These are phyloP conservation scores for Ceratonia siliqua DNA, from an alignment of 306 rosid species.

Conservation along the genomic window DNA sequence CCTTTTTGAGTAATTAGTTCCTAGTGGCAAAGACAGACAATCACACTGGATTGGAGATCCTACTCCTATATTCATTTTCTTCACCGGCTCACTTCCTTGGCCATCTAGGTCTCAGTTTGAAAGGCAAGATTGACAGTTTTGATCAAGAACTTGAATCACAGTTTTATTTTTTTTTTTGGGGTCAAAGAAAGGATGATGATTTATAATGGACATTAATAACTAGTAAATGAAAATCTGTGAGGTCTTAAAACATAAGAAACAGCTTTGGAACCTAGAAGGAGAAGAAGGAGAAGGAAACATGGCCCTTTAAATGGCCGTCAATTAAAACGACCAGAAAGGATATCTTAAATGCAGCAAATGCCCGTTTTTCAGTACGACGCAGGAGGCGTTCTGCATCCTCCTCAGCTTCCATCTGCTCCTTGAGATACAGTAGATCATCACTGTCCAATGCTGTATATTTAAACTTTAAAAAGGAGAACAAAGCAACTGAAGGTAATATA, in stretches of 20 bases:
- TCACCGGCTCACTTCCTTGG: not conserved
- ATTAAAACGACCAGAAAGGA: conserved; percentile 49
- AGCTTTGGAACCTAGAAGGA: not conserved
- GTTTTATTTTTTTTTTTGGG: not conserved
- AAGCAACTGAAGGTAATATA: conserved; percentile 36
- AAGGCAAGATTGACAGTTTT: conserved; percentile 8
- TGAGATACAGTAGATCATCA: conserved; percentile 95
- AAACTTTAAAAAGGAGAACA: conserved; percentile 47
- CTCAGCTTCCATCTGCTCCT: conserved; percentile 99
- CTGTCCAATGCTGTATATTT: conserved; percentile 95
- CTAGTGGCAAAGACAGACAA: not conserved
- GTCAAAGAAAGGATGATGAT: not conserved
- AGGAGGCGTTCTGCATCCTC: conserved; percentile 99
- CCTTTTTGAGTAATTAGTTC: not conserved
- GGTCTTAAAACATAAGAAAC: not conserved
- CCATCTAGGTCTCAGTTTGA: not conserved
- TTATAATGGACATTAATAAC: not conserved
- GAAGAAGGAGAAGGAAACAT: not conserved
- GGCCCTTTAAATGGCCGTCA: not conserved
- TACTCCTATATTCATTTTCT: not conserved
- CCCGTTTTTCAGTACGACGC: conserved; percentile 94
- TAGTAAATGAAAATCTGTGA: not conserved
- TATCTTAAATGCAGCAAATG: conserved; percentile 99
- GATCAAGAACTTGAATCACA: not conserved
- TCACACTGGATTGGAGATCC: not conserved